These are phyloP conservation scores for Podospora conica DNA, from an alignment of 495 filamentous ascomycete species.

Conservation along the genomic window DNA sequence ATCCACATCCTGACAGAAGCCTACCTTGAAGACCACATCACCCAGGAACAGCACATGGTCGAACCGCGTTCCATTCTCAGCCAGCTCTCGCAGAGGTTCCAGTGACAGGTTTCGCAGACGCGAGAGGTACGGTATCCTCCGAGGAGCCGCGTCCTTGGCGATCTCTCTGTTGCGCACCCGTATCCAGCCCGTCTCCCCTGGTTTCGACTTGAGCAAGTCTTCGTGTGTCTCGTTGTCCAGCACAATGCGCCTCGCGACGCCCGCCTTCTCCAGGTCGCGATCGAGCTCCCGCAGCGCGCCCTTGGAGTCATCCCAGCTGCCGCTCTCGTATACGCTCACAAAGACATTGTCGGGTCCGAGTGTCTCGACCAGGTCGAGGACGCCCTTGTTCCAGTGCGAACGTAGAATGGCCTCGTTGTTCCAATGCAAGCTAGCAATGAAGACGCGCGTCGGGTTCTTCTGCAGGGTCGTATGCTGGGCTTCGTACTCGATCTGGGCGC, in stretches of 20 bases:
- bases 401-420: conserved; percentile 61
- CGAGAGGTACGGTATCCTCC: conserved; percentile 66
- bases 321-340: conserved; percentile 64
- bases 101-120: conserved; percentile 54
- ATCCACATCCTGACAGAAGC: not conserved
- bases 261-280: conserved; percentile 42
- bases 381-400: conserved; percentile 54
- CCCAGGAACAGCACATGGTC: conserved; percentile 69
- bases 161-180: conserved; percentile 29
- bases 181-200: conserved; percentile 51
- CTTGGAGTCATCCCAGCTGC: conserved; percentile 67
- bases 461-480: conserved; percentile 5
- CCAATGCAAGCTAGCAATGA: conserved; percentile 63
- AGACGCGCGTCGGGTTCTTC: conserved; percentile 40
- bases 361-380: conserved; percentile 48
- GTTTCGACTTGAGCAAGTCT: conserved; percentile 48
- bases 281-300: conserved; percentile 57
- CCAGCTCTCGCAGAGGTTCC: conserved; percentile 44
- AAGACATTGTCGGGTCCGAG: conserved; percentile 64
- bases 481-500: conserved; percentile 16
- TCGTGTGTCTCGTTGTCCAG: conserved; percentile 50
- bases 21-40: conserved; percentile 67
- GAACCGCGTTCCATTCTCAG: conserved; percentile 46
- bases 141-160: conserved; percentile 42
- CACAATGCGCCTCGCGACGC: conserved; percentile 49